Evolutionary conservation across 2,329 filamentous ascomycete species (phyloP).

Genomic region (Pseudogymnoascus sp.): DNA sequence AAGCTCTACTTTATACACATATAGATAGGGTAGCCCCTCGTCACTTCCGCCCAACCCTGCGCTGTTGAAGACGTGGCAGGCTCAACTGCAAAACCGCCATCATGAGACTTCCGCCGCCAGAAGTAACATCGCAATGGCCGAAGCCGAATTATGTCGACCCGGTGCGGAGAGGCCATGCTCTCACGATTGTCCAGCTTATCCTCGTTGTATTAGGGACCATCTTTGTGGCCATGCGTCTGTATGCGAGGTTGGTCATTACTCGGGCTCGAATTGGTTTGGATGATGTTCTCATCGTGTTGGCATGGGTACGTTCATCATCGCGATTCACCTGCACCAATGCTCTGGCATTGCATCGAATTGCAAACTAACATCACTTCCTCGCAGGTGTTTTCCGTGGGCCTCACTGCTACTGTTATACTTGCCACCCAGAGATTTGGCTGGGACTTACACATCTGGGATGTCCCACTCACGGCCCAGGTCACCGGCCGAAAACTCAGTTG

Average conservation of each 20-base stretch:
- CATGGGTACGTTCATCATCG: conserved; percentile 27
- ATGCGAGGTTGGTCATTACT: conserved; percentile 37
- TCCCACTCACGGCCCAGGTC: too few species aligned
- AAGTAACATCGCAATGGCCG: conserved; percentile 38
- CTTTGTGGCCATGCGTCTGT: conserved; percentile 37
- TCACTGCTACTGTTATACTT: background rate
- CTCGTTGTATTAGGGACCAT: conserved; percentile 33
- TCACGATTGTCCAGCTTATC: conserved; percentile 35
- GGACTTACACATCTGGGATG: too few species aligned
- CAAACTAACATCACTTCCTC: background rate
- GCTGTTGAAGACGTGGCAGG: background rate
- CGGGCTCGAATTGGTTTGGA: conserved; percentile 37
- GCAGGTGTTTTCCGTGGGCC: background rate
- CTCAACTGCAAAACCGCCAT: background rate
- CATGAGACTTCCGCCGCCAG: conserved; percentile 34
- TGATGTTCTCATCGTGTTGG: conserved; percentile 37
- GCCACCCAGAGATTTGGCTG: too few species aligned
- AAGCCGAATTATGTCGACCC: conserved; percentile 40
- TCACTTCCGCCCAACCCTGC: background rate
- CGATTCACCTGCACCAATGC: background rate
- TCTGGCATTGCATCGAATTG: background rate
- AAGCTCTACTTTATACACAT: background rate
- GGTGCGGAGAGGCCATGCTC: conserved; percentile 34
- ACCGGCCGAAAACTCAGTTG: too few species aligned
- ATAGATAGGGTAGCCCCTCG: background rate